Base-by-base conservation (phyloP, 106 monocot genomes). In the Apostasia shenzhenica region DNA sequence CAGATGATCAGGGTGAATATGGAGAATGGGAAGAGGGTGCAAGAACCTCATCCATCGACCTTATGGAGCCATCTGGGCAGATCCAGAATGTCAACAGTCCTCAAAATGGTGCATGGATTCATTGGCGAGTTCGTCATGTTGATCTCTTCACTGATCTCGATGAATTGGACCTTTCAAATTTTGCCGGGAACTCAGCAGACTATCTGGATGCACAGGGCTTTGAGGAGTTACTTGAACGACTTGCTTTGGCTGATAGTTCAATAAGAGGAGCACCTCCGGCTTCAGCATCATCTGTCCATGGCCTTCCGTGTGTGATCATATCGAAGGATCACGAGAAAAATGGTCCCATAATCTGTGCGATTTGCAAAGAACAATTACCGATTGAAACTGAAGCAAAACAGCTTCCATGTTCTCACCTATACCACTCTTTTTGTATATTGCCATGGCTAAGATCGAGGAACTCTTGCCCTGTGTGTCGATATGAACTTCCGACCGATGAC, bases 391-490 rank as follows among this genome's bases (percentile, higher is more conserved):
- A 79, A 81, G 89, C 82, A 11, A 85, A 71, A 12, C 76, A 78
- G 59, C 81, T 97, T 13, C 97, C 92, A 0, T 97, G 92, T 56
- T 59, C 42, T 46, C 92, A 97, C 59, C 67, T 97, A 8, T 97
- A 92, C 73, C 97, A 97, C 66, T 70, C 84, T 3, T 61, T 59
- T 1, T 97, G 92, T 54, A 97, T 97, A 59, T 61, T 86, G 10
- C 97, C 92, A 59, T 97, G 97, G 97, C 70, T 97, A 14, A 68
- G 65, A 9, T 57, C 80, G n/a, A 80, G 92, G 54, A 97, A 92
- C 70, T 84, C 97, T n/a, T 97, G 97, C 69, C 97, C 97, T 0
- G 72, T 97, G 49, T 97, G 97, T 72, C 75, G 97, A 1, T 89
- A 83, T 54, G 97, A 97, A 55, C 84, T 97, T 53, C 97, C 89